Conservation (phyloP, 1,284 basidiomycete species). For the Termitomyces sp. region DNA sequence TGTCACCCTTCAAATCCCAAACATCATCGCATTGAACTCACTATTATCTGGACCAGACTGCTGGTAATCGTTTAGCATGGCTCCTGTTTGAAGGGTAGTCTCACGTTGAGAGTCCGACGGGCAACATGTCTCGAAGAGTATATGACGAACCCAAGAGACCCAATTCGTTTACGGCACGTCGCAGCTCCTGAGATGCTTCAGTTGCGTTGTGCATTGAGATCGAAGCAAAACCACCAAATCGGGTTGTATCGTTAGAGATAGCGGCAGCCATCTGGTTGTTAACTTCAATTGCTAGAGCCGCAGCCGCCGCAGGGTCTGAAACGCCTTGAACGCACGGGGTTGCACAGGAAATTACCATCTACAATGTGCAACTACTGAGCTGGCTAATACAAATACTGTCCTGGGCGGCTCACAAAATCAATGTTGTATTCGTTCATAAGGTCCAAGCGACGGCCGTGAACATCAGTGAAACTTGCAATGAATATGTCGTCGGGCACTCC, state of each 20-base stretch:
- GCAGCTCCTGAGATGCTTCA: slow-evolving; percentile 35
- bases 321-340: slow-evolving; percentile 38
- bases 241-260: slow-evolving; percentile 35
- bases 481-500: slow-evolving; percentile 28
- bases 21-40: slow-evolving; percentile 11
- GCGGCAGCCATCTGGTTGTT: slow-evolving; percentile 33
- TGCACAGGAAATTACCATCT: slow-evolving; percentile 40
- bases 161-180: slow-evolving; percentile 36
- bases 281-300: slow-evolving; percentile 28
- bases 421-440: slow-evolving; percentile 37
- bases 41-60: slow-evolving; percentile 31
- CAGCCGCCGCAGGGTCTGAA: slow-evolving; percentile 31
- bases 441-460: slow-evolving; percentile 35
- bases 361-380: background rate
- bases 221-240: slow-evolving; percentile 40
- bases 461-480: slow-evolving; percentile 32
- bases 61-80: slow-evolving; percentile 38
- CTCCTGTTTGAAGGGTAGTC: slow-evolving; percentile 19
- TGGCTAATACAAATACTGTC: background rate
- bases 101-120: background rate
- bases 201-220: slow-evolving; percentile 43
- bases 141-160: slow-evolving; percentile 31
- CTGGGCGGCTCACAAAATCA: slow-evolving; percentile 28
- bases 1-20: background rate
- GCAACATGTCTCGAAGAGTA: background rate